Conservation (phyloP, 73 alveolate genomes). For the Paramecium biaurelia region DNA sequence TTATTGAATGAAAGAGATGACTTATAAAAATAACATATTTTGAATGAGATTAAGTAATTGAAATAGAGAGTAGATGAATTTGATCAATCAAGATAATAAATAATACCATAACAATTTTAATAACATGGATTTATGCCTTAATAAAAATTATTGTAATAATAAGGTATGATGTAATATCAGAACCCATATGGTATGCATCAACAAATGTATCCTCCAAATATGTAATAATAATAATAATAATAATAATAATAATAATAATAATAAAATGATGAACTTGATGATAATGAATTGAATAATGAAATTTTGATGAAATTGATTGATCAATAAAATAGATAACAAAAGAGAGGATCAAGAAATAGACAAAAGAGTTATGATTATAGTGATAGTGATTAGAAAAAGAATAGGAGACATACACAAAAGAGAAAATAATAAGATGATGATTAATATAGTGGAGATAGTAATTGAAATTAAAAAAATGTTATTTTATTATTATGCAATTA, state of each 20-base stretch:
- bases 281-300: background rate
- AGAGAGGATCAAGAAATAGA: background rate
- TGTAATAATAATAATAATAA: background rate
- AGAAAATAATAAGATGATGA: background rate
- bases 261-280: background rate
- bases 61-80: background rate
- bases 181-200: background rate
- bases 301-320: background rate
- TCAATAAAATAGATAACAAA: background rate
- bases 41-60: background rate
- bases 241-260: background rate
- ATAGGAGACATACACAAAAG: background rate
- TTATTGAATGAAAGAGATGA: background rate
- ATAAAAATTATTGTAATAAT: background rate
- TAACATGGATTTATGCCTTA: background rate
- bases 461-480: background rate
- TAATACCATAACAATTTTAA: background rate
- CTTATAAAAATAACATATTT: background rate
- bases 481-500: background rate
- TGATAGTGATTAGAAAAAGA: background rate
- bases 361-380: background rate
- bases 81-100: background rate
- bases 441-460: background rate
- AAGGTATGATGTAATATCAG: background rate
- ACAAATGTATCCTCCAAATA: background rate